Evolutionary conservation across 306 rosid genomes (phyloP), one percentile per base, ranked within the genome.

Genomic region (Psophocarpus tetragonolobus): DNA sequence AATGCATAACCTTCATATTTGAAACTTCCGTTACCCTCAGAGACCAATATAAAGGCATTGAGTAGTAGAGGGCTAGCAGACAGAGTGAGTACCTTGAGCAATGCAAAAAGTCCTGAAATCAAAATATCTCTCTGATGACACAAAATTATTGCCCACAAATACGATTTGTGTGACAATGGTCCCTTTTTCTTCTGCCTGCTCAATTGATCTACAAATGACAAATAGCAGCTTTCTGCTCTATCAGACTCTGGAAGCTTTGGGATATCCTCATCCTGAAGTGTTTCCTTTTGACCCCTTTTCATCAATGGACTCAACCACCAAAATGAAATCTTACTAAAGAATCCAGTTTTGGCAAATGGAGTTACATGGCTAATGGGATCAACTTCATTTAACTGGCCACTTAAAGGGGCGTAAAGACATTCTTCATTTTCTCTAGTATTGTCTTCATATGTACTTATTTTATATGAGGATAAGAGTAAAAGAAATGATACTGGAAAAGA

Each of bases 261-360:
- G 11, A 92, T 78, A 58, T 90, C 96, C 67, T 92, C 87, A 4
- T 86, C 89, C 41, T 84, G 54, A 2, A 92, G 86, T 45, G 78
- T 86, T 81, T 86, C 86, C 77, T 87, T 74, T 71, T 84, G 74
- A 7, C 96, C 93, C 79, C 0, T 76, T 83, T 86, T 90, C 92
- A 92, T 87, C 87, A 92, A 71, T 27, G 96, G 78, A 78, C 89
- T 89, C 68, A 92, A 54, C 97, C 97, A 92, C 91, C 92, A 87
- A 79, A 90, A 85, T 6, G 90, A 75, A 26, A 85, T 77, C 68
- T 26, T 83, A 74, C 83, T 85, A 15, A 87, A 45, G 60, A 76
- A 54, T 78, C 96, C 93, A 51, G 91, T 92, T 71, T 82, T 82
- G 62, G 88, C 78, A 74, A 92, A 86, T 23, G 82, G 88, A 10